A percentile compares a stretch with the other conserved stretches of the same genome.
These are phyloP conservation scores for Eucalyptus tenuipes DNA, from an alignment of 345 rosid species.

Conservation along the genomic window DNA sequence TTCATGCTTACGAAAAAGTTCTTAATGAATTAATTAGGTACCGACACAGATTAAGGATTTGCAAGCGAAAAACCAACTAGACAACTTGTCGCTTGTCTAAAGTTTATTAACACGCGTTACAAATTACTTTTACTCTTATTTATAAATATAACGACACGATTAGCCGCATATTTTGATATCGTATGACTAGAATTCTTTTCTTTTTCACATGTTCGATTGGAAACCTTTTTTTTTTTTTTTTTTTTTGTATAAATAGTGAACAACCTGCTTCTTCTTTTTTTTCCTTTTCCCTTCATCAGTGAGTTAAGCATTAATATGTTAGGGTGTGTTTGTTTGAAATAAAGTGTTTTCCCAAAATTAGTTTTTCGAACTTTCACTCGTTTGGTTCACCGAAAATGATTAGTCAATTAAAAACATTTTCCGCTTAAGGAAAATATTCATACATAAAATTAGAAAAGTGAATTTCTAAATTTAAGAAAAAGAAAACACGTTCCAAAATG, in stretches of 20 bases:
- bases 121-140: not conserved
- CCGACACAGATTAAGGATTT: not conserved
- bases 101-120: not conserved
- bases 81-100: not conserved
- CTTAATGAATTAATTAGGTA: not conserved
- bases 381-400: rapidly evolving
- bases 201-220: not conserved
- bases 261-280: not conserved
- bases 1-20: not conserved
- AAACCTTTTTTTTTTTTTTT: not conserved
- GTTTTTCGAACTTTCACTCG: no score
- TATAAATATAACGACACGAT: not conserved
- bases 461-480: no score
- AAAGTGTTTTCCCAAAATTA: no score
- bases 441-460: no score
- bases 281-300: not conserved
- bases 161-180: not conserved
- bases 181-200: not conserved
- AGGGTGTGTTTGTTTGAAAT: no score
- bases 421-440: no score
- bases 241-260: not conserved
- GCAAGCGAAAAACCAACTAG: not conserved
- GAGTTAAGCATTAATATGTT: not conserved
- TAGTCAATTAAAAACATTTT: no score
- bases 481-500: no score